Conservation (phyloP, 345 rosid species). For the Sonneratia alba region DNA sequence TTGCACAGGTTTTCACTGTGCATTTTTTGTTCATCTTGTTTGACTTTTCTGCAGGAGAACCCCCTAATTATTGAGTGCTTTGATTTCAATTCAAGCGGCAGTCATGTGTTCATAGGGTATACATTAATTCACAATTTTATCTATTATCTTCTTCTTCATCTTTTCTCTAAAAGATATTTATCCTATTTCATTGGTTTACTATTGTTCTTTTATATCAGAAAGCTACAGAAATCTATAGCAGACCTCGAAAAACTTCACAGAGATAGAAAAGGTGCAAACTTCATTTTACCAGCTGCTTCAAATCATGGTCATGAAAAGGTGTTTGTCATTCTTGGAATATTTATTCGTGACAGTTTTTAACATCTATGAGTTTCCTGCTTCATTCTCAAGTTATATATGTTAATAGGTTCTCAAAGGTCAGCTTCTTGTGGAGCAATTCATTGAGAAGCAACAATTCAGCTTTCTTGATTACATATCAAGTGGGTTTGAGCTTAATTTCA, state of each 20-base stretch:
- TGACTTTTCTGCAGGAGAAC: slow-evolving; percentile 36
- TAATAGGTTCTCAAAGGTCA: slow-evolving; percentile 59
- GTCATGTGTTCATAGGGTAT: slow-evolving; percentile 67
- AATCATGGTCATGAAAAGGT: slow-evolving; percentile 53
- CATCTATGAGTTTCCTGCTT: neutral
- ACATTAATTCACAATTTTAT: neutral
- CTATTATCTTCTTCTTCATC: neutral
- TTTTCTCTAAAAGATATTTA: neutral
- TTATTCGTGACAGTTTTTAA: neutral
- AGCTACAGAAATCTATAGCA: slow-evolving; percentile 56
- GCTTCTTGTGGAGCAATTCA: slow-evolving; percentile 58
- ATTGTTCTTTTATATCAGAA: slow-evolving; percentile 27
- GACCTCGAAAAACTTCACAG: slow-evolving; percentile 53
- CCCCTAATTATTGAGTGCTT: slow-evolving; percentile 79
- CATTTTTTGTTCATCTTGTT: neutral
- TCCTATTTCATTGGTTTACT: neutral
- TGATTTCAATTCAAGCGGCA: slow-evolving; percentile 69
- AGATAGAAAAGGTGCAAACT: slow-evolving; percentile 40
- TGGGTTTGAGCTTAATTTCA: slow-evolving; percentile 75
- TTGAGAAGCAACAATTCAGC: slow-evolving; percentile 55
- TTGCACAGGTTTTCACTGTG: neutral
- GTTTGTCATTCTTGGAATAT: neutral
- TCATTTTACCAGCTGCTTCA: slow-evolving; percentile 25
- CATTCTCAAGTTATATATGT: neutral
- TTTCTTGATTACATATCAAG: slow-evolving; percentile 82